These are phyloP conservation scores for Boletus sensibilis DNA, from an alignment of 768 basidiomycete species.

Conservation along the genomic window DNA sequence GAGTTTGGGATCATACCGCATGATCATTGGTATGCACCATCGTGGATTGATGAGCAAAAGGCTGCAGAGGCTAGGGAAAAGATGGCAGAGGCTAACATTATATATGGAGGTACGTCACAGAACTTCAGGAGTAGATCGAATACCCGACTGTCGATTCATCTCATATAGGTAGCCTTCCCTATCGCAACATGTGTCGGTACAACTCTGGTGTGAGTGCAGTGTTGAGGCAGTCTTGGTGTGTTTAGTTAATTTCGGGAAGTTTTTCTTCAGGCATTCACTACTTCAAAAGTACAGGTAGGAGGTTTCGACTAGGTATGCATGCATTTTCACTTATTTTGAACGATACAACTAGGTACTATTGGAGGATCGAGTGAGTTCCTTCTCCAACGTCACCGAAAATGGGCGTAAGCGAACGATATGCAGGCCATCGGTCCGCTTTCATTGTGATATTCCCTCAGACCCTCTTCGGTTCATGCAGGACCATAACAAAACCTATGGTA, in stretches of 20 bases:
- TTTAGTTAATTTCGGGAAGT: slow-evolving; percentile 29
- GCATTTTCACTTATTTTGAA: neutral
- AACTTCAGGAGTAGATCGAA: neutral
- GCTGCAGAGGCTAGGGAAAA: slow-evolving; percentile 51
- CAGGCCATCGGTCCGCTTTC: slow-evolving; percentile 52
- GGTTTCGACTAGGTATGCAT: neutral
- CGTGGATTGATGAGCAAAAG: slow-evolving; percentile 67
- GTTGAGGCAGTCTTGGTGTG: neutral
- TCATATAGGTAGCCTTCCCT: slow-evolving; percentile 28
- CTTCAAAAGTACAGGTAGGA: slow-evolving; percentile 32
- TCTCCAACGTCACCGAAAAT: slow-evolving; percentile 38
- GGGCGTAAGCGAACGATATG: neutral
- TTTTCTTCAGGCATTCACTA: slow-evolving; percentile 45
- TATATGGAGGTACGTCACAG: slow-evolving; percentile 46
- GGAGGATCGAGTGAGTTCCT: slow-evolving; percentile 28
- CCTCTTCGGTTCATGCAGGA: slow-evolving; percentile 60
- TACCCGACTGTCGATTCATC: neutral
- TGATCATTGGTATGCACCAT: slow-evolving; percentile 68
- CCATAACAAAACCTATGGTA: slow-evolving; percentile 53
- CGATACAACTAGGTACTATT: slow-evolving; percentile 24
- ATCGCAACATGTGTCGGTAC: slow-evolving; percentile 77
- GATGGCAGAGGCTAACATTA: slow-evolving; percentile 48
- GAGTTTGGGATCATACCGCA: slow-evolving; percentile 58
- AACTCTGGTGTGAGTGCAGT: slow-evolving; percentile 57
- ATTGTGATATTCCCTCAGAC: slow-evolving; percentile 48